Percentiles rank a stretch among this genome's conserved stretches.
Evolutionary conservation across 768 basidiomycete genomes (phyloP).

Genomic region (Tulasnella sp.): DNA sequence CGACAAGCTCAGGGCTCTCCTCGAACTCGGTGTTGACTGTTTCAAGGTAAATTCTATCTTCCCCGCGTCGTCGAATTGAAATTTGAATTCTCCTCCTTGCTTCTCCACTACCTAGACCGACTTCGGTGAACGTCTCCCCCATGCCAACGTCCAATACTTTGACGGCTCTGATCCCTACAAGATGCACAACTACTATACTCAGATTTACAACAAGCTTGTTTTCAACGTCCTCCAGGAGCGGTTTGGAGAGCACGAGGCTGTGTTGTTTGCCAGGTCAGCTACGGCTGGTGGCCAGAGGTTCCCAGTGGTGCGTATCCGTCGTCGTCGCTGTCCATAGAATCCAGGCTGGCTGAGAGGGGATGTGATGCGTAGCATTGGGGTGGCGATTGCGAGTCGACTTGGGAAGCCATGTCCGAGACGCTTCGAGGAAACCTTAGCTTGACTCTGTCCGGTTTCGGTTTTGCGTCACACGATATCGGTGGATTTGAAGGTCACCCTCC

Average conservation of each 20-base stretch:
- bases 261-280: constrained; percentile 60
- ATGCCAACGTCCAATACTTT: constrained; percentile 51
- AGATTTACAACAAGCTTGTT: constrained; percentile 62
- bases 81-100: neutral
- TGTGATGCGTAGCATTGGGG: constrained; percentile 45
- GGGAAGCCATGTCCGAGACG: constrained; percentile 71
- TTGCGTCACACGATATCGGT: constrained; percentile 68
- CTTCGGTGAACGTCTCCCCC: constrained; percentile 71
- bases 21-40: constrained; percentile 49
- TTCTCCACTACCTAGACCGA: constrained; percentile 40
- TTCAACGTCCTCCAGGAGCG: constrained; percentile 51
- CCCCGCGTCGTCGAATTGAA: neutral
- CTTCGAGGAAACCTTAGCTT: constrained; percentile 58
- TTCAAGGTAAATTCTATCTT: constrained; percentile 31
- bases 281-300: constrained; percentile 62
- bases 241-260: constrained; percentile 57
- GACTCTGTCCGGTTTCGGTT: constrained; percentile 61
- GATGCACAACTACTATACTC: constrained; percentile 66
- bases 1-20: constrained; percentile 39
- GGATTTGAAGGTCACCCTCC: constrained; percentile 47
- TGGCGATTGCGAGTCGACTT: constrained; percentile 69
- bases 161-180: constrained; percentile 61
- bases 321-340: neutral
- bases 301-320: constrained; percentile 29
- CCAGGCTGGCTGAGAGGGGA: neutral